Percentiles rank a stretch among this genome's conserved stretches.
Evolutionary conservation across 306 rosid species (phyloP).

Genomic region (Carpinus viminea): DNA sequence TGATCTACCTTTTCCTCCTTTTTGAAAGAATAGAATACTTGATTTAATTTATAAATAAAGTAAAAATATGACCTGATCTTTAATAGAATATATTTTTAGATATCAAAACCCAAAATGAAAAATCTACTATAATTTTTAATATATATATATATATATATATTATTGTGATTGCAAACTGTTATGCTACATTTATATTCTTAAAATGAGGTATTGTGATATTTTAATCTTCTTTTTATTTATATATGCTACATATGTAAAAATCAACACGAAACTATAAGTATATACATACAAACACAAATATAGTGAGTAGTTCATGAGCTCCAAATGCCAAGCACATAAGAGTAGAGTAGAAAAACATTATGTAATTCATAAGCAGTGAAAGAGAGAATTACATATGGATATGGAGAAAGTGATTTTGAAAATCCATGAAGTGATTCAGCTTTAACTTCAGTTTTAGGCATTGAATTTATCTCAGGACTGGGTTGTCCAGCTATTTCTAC

Average conservation of each 20-base stretch:
- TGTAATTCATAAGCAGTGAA: constrained; percentile 18
- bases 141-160: not conserved
- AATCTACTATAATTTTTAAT: no score
- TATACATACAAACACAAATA: no score
- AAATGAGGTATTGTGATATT: not conserved
- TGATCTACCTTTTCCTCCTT: not conserved
- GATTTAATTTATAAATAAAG: no score
- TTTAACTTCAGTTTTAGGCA: constrained; percentile 58
- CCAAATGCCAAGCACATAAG: not conserved
- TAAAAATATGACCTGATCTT: no score
- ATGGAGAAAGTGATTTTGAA: constrained; percentile 80
- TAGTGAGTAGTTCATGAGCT: not conserved
- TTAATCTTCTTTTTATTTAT: not conserved
- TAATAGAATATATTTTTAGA: no score
- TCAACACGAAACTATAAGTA: no score
- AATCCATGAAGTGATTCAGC: constrained; percentile 53
- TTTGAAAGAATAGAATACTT: no score
- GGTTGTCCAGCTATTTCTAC: constrained; percentile 44
- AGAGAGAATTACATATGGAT: constrained; percentile 58
- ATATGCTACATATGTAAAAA: not conserved
- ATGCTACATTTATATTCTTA: not conserved
- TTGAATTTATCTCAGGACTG: constrained; percentile 60
- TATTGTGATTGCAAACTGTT: not conserved
- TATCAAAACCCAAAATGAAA: no score
- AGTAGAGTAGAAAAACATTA: constrained; percentile 5